These are phyloP conservation scores for Talaromyces atroroseus DNA, from an alignment of 2,329 filamentous ascomycete genomes.

Conservation along the genomic window DNA sequence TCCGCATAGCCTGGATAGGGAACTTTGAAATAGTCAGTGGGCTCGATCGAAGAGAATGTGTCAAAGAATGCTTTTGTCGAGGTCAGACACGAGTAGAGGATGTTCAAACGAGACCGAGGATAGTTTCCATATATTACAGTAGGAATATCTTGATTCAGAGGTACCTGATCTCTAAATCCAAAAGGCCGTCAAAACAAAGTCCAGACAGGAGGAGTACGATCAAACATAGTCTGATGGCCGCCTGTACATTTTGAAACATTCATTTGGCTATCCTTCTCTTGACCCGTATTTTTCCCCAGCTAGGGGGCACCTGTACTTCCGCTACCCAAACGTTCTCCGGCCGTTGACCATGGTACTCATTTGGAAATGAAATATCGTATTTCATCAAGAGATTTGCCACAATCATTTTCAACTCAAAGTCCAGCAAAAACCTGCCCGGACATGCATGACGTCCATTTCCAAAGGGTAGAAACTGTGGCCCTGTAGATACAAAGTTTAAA, in stretches of 20 bases:
- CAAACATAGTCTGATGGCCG: no score
- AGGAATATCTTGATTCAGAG: conserved; percentile 33
- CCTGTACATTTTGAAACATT: no score
- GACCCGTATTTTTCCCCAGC: conserved; percentile 17
- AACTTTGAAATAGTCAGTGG: conserved; percentile 40
- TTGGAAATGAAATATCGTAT: conserved; percentile 22
- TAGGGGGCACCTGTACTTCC: conserved; percentile 12
- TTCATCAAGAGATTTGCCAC: conserved; percentile 25
- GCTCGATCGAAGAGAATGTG: conserved; percentile 43
- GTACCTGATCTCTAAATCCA: conserved; percentile 17
- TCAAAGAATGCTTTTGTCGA: conserved; percentile 49
- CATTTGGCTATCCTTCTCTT: background rate
- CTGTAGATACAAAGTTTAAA: conserved; percentile 51
- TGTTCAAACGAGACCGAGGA: conserved; percentile 43
- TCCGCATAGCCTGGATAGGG: no score
- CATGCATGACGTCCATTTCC: conserved; percentile 51
- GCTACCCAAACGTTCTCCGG: conserved; percentile 15
- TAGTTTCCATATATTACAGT: conserved; percentile 31
- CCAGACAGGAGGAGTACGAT: background rate
- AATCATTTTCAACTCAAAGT: conserved; percentile 22
- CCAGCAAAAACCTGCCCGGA: conserved; percentile 26
- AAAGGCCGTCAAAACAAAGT: background rate
- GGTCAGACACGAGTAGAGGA: conserved; percentile 46
- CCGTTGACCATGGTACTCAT: conserved; percentile 11
- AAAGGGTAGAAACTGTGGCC: conserved; percentile 48